phyloP scores from a whole-genome alignment of 441 rosid species.

The Bruguiera hainesii region DNA sequence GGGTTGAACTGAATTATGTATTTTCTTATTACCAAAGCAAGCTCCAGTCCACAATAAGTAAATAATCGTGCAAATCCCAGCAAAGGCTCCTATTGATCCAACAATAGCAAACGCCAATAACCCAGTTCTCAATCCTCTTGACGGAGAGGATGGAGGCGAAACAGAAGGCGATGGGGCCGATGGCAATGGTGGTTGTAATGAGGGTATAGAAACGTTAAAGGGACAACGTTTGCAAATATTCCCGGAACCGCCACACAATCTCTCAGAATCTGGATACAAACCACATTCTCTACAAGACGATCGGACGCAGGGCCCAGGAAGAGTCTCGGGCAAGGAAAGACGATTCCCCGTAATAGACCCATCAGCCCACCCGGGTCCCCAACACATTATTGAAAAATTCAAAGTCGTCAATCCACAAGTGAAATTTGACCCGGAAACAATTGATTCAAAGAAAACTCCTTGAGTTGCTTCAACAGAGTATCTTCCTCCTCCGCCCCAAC shows the following conservation, averaged over 20 bases:
- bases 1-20: conserved; percentile 63
- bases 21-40: conserved; percentile 57
- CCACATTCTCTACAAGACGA: conserved; percentile 48
- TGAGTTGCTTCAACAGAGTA: conserved; percentile 32
- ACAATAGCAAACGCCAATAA: conserved; percentile 57
- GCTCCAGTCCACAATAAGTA: conserved; percentile 75
- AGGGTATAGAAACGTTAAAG: neutral
- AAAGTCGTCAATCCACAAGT: conserved; percentile 59
- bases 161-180: conserved; percentile 10
- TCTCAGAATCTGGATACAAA: conserved; percentile 42
- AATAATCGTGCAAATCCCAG: conserved; percentile 53
- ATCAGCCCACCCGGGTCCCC: conserved; percentile 60
- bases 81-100: conserved; percentile 65
- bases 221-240: conserved; percentile 50
- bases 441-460: conserved; percentile 47
- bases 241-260: conserved; percentile 57
- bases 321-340: conserved; percentile 39
- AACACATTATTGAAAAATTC: conserved; percentile 57
- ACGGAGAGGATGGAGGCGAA: conserved; percentile 17
- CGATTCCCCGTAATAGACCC: conserved; percentile 15
- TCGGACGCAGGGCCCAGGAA: conserved; percentile 73
- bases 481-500: conserved; percentile 67
- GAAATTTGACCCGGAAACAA: conserved; percentile 63
- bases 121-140: conserved; percentile 43
- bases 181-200: conserved; percentile 6